phyloP scores from a whole-genome alignment of 1,284 basidiomycete genomes.

The Ceratorhiza oryzae-sativae region DNA sequence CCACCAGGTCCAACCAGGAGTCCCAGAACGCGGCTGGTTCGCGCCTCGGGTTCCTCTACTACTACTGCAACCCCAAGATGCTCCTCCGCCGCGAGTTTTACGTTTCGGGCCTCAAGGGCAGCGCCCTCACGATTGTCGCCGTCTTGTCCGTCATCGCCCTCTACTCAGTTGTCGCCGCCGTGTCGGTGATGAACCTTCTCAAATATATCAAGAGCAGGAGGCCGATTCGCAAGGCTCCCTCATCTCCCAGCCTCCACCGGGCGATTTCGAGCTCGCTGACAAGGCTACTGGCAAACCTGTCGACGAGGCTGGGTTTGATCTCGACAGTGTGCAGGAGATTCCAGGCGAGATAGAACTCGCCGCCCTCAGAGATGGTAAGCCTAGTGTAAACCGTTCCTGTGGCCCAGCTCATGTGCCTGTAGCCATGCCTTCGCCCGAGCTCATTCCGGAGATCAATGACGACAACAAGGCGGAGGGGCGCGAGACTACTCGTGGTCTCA shows the following conservation, averaged over 20 bases:
- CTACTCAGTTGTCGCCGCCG: conserved; percentile 20
- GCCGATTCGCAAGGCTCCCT: background rate
- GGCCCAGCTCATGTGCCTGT: background rate
- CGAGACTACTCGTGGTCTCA: background rate
- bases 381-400: background rate
- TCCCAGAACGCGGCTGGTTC: conserved; percentile 14
- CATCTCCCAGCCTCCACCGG: conserved; percentile 2
- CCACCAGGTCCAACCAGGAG: background rate
- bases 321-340: conserved; percentile 28
- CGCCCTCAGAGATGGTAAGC: conserved; percentile 19
- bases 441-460: conserved; percentile 27
- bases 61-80: conserved; percentile 24
- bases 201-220: background rate
- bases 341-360: conserved; percentile 26
- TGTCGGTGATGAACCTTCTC: conserved; percentile 7
- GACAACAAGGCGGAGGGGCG: conserved; percentile 12
- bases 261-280: conserved; percentile 6
- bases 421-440: conserved; percentile 24
- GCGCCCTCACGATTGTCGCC: conserved; percentile 4
- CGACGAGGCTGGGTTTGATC: background rate
- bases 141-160: conserved; percentile 20
- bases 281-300: conserved; percentile 11
- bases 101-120: background rate
- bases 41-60: conserved; percentile 7
- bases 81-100: conserved; percentile 15